Base-by-base conservation (phyloP, 75 land plant genomes). In the Cunninghamia lanceolata region DNA sequence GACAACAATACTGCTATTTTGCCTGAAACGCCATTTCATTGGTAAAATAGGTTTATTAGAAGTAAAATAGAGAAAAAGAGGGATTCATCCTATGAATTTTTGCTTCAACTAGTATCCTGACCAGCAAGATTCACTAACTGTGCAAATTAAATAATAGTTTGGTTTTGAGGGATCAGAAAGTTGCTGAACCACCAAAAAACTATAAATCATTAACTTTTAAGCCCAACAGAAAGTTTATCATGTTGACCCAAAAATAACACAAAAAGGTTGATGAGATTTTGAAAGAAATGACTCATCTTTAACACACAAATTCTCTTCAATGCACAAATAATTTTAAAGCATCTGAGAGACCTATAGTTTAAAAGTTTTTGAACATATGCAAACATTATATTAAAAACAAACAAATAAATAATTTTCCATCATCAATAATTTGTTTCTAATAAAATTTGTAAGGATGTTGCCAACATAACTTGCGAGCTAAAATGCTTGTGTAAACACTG, bases 1-100 rank as follows among this genome's bases (percentile, higher is more conserved):
- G 15, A 95, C 86, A 30, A 87, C 54, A 3, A 93, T 90, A 56
- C 82, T 86, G 63, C 85, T 75, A 32, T 90, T 93, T 68, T 90
- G 93, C 39, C 96, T 96, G 82, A 34, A 87, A 28, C 83, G 86
- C 75, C 39, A 66, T 32, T 86, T 46, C 39, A 87, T 54, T 45
- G 52, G 19, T 59, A 9, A 17, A 9, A 4, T 45, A 9, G 28
- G 80, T 50, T 21, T 83, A 86, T 38, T 82, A 38, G 17, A 50
- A 25, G 54, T 46, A 82, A 59, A 78, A 86, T 25, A 47, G 34
- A 85, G 42, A 19, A 39, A 83, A 13, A 25, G 43, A 39, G 38
- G 82, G 3, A 80, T 80, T 80, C 50, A 25, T 77, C 80, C 80
- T 28, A 28, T 80, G 21, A 80, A 11, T 43, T 79, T 50, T 63